These are phyloP conservation scores for Hyphopichia buzzinii DNA, from an alignment of 1,139 yeast species.

Conservation along the genomic window DNA sequence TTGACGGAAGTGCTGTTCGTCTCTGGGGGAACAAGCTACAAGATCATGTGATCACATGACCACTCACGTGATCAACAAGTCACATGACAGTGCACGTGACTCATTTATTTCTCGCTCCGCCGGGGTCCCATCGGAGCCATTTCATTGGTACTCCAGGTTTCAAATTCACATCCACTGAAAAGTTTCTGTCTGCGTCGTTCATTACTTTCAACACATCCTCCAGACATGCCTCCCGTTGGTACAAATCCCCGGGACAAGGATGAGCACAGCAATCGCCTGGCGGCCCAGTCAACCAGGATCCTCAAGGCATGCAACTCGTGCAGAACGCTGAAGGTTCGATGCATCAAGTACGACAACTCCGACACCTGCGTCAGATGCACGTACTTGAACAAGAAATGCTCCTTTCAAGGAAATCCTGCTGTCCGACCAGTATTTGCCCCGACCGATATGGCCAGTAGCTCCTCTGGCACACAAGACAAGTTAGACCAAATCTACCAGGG, in stretches of 20 bases:
- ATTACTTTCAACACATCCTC: not conserved
- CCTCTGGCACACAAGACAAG: constrained; percentile 12
- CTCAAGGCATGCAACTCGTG: constrained; percentile 59
- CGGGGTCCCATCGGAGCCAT: not conserved
- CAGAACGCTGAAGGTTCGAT: constrained; percentile 61
- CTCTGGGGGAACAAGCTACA: not conserved
- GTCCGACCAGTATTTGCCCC: constrained; percentile 1
- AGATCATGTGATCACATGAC: not conserved
- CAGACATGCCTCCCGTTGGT: not conserved
- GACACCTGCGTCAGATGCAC: constrained; percentile 56
- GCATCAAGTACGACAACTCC: constrained; percentile 48
- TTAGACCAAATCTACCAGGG: constrained; percentile 31
- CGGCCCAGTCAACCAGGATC: constrained; percentile 45
- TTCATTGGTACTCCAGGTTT: not conserved
- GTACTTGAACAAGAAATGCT: constrained; percentile 50
- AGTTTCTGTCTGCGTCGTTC: not conserved
- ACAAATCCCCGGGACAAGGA: not conserved
- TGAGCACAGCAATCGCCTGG: constrained; percentile 13
- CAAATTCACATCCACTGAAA: not conserved
- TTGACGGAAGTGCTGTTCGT: constrained; percentile 12
- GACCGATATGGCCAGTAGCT: not conserved
- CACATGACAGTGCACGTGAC: no score
- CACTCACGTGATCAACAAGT: not conserved
- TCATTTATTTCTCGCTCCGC: not conserved
- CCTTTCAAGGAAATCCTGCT: constrained; percentile 33